A percentile compares a stretch with the other conserved stretches of the same genome.
These are phyloP conservation scores for Vitellaria paradoxa DNA, from an alignment of 179 eudicot genomes.

Conservation along the genomic window DNA sequence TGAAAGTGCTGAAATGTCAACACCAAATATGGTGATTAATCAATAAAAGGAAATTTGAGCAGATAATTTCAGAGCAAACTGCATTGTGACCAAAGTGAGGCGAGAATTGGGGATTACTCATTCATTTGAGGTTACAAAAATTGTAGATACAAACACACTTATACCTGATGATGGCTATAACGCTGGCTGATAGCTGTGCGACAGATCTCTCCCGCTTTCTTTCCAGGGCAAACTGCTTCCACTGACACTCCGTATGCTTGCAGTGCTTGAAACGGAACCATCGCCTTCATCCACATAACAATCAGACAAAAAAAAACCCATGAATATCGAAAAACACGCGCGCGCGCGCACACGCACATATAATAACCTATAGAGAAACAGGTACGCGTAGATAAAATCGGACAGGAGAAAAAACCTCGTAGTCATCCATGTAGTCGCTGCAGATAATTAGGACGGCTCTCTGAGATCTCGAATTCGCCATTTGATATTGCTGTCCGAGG, in stretches of 20 bases:
- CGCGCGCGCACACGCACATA: neutral
- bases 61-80: neutral
- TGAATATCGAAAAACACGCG: too few species aligned
- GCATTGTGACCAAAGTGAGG: neutral
- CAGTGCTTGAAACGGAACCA: slow-evolving; percentile 97
- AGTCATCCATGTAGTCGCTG: slow-evolving; percentile 94
- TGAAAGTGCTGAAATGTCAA: neutral
- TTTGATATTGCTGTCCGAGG: neutral
- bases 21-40: neutral
- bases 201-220: slow-evolving; percentile 82
- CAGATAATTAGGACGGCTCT: slow-evolving; percentile 70
- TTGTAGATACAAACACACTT: neutral
- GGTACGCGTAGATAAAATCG: neutral
- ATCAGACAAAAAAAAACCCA: neutral
- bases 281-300: slow-evolving; percentile 41
- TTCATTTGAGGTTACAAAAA: neutral
- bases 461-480: slow-evolving; percentile 39
- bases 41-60: too few species aligned
- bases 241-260: slow-evolving; percentile 79
- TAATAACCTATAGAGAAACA: neutral
- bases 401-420: slow-evolving; percentile 50
- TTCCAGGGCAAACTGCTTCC: slow-evolving; percentile 90
- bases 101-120: neutral
- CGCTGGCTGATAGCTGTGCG: slow-evolving; percentile 80
- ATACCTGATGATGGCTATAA: slow-evolving; percentile 44